Evolutionary conservation across 129 eudicot species (phyloP).

Genomic region (Centaurea solstitialis): DNA sequence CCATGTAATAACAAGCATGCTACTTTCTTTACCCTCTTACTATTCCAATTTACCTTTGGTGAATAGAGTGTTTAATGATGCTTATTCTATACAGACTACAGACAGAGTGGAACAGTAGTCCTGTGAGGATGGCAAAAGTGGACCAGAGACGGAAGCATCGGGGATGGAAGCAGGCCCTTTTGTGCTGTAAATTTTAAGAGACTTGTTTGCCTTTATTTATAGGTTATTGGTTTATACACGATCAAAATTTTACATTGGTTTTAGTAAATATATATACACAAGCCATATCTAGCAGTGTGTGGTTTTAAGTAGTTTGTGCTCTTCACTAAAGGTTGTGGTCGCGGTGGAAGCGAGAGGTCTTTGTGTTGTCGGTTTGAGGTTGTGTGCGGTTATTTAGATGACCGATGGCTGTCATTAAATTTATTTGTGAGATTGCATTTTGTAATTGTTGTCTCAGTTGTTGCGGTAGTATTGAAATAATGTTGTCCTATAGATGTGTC

Average conservation of each 20-base stretch:
- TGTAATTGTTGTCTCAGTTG: background rate
- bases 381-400: background rate
- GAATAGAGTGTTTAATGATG: background rate
- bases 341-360: background rate
- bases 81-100: constrained; percentile 53
- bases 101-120: constrained; percentile 83
- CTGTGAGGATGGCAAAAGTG: constrained; percentile 76
- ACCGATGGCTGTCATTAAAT: constrained; percentile 2
- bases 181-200: constrained; percentile 78
- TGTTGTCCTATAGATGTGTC: background rate
- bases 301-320: constrained; percentile 17
- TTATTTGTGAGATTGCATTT: background rate
- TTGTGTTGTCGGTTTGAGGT: constrained; percentile 1
- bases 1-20: constrained; percentile 52
- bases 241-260: constrained; percentile 17
- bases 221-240: constrained; percentile 27
- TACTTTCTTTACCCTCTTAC: background rate
- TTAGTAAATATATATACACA: constrained; percentile 40
- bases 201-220: background rate
- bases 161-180: constrained; percentile 61
- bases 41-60: background rate
- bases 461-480: no score
- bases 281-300: constrained; percentile 18
- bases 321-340: background rate
- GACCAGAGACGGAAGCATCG: constrained; percentile 54